Conservation (phyloP, 306 rosid species). For the Pyrus pyrifolia region DNA sequence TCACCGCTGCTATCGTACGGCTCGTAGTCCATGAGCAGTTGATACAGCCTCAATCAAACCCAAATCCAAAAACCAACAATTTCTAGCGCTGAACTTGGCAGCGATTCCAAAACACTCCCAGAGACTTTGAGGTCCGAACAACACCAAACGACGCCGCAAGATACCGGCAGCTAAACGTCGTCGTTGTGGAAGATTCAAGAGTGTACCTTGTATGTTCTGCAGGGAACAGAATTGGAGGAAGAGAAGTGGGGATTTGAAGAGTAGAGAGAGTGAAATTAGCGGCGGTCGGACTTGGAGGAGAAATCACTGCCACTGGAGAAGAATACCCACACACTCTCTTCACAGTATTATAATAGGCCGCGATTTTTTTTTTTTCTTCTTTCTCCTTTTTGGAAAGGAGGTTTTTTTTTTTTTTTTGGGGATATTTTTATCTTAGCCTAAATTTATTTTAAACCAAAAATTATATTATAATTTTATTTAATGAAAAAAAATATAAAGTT, state of each 20-base stretch:
- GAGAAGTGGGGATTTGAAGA: background rate
- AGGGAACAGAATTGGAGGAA: background rate
- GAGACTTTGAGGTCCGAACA: background rate
- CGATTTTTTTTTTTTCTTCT: no score
- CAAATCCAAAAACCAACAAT: background rate
- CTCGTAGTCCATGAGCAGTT: constrained; percentile 91
- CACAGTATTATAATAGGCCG: no score
- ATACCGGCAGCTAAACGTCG: background rate
- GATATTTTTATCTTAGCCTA: no score
- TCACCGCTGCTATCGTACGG: constrained; percentile 95
- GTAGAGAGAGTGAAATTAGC: background rate
- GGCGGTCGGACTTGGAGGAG: background rate
- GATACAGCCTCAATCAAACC: constrained; percentile 4
- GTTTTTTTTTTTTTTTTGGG: no score
- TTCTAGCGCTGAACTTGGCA: background rate
- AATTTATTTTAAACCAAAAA: no score
- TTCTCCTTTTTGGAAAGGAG: no score
- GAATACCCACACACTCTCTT: no score
- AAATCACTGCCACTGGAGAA: background rate
- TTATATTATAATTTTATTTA: no score
- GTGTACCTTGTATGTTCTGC: background rate
- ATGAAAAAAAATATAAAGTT: no score
- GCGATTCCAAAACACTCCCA: background rate
- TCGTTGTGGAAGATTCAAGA: background rate
- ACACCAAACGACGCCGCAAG: background rate